phyloP scores from a whole-genome alignment of 306 rosid species.

The Prunus mongolica region DNA sequence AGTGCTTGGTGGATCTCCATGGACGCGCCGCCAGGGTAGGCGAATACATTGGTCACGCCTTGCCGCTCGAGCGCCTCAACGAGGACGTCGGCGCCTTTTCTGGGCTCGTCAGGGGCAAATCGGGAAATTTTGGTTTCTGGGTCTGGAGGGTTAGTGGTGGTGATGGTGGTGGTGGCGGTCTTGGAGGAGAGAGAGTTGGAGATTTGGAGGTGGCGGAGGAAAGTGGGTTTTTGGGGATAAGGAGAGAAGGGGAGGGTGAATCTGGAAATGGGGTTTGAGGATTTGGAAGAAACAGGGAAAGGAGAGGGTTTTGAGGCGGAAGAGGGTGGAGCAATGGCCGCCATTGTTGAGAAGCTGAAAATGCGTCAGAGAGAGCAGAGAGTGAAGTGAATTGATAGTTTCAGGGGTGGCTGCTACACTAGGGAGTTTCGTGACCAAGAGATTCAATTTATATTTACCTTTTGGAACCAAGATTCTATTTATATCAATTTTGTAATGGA shows the following conservation, averaged over 20 bases:
- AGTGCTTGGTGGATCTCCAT: slow-evolving; percentile 96
- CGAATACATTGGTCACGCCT: slow-evolving; percentile 72
- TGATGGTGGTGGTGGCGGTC: slow-evolving; percentile 19
- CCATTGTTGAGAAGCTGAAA: slow-evolving; percentile 2
- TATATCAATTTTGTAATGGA: too few relatives aligned
- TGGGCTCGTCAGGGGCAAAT: slow-evolving; percentile 44
- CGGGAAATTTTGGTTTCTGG: slow-evolving; percentile 31
- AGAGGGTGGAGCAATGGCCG: slow-evolving; percentile 13
- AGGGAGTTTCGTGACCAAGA: background rate
- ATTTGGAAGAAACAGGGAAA: background rate
- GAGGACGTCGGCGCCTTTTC: slow-evolving; percentile 86
- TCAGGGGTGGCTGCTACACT: background rate
- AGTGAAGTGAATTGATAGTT: background rate
- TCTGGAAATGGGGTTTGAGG: slow-evolving; percentile 13
- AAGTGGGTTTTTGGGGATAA: slow-evolving; percentile 9
- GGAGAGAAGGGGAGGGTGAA: slow-evolving; percentile 31
- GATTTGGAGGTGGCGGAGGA: slow-evolving; percentile 23
- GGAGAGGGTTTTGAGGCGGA: slow-evolving; percentile 29
- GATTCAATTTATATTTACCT: background rate
- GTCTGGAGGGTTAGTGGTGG: background rate
- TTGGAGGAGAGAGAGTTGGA: slow-evolving; percentile 32
- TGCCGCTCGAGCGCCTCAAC: slow-evolving; percentile 84
- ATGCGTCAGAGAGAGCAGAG: background rate
- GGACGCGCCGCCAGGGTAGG: slow-evolving; percentile 95
- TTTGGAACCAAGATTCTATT: too few relatives aligned